Conservation (phyloP, 805 yeast genomes). For the Komagataella populi region DNA sequence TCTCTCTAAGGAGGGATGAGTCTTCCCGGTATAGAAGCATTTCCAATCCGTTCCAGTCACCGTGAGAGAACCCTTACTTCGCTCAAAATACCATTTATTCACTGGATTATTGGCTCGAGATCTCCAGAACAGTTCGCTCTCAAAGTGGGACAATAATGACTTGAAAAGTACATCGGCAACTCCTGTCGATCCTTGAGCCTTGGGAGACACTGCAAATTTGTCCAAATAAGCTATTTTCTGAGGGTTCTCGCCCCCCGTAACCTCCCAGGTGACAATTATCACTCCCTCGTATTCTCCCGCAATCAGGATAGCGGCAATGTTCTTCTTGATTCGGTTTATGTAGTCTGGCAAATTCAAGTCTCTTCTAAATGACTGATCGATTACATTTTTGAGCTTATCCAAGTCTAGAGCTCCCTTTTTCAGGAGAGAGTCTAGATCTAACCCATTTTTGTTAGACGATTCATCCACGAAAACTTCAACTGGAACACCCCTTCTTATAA, state of each 20-base stretch:
- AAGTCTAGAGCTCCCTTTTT: conserved; percentile 33
- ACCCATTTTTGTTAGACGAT: conserved; percentile 17
- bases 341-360: conserved; percentile 55
- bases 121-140: conserved; percentile 77
- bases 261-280: conserved; percentile 83
- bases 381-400: conserved; percentile 39
- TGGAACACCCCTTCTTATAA: conserved; percentile 64
- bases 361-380: conserved; percentile 71
- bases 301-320: conserved; percentile 64
- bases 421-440: conserved; percentile 25
- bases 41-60: conserved; percentile 25
- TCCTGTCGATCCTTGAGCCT: conserved; percentile 83
- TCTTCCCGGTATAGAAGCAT: conserved; percentile 26
- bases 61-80: conserved; percentile 60
- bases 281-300: conserved; percentile 95
- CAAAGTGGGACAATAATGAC: conserved; percentile 53
- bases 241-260: conserved; percentile 9
- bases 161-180: conserved; percentile 91
- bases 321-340: conserved; percentile 46
- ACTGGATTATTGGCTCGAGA: conserved; percentile 81
- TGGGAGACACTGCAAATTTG: conserved; percentile 80
- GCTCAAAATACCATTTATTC: conserved; percentile 94
- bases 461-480: conserved; percentile 26
- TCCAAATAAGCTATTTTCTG: conserved; percentile 63
- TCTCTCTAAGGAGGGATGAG: conserved; percentile 17